Conservation (phyloP, 306 rosid species). For the Fragaria vesca region DNA sequence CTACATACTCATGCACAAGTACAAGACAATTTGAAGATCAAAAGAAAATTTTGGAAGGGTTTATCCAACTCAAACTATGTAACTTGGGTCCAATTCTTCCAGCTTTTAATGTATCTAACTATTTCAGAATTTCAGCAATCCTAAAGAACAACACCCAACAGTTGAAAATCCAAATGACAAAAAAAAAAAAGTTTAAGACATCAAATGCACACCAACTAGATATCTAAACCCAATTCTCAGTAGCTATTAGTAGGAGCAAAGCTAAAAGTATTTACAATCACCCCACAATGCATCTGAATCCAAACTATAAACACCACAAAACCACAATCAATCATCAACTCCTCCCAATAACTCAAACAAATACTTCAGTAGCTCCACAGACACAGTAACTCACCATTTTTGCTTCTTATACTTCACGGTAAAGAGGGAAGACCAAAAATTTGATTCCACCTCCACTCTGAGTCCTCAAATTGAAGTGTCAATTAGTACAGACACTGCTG, state of each 20-base stretch:
- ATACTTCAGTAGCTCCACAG: not conserved
- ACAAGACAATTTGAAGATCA: not conserved
- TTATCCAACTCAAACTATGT: not conserved
- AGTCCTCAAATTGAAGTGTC: not conserved
- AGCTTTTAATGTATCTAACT: not conserved
- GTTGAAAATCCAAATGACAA: not conserved
- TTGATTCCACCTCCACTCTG: not conserved
- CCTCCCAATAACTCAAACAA: not conserved
- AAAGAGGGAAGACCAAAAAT: not conserved
- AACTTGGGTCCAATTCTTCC: not conserved
- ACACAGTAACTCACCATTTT: constrained; percentile 26
- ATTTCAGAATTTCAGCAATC: not conserved
- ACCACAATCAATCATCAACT: not conserved
- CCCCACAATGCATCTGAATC: not conserved
- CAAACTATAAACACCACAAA: not conserved
- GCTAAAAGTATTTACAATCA: not conserved
- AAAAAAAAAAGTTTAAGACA: not conserved
- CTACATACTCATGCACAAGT: not conserved
- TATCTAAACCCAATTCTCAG: not conserved
- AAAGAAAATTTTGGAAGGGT: no score
- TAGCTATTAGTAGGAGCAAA: not conserved
- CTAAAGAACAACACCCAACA: not conserved
- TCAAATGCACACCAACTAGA: not conserved
- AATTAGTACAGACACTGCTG: not conserved
- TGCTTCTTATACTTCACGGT: constrained; percentile 7